Percentiles rank a stretch among this genome's conserved stretches.
Evolutionary conservation across 2,329 filamentous ascomycete genomes (phyloP).

Genomic region (Fusarium protoensiforme): DNA sequence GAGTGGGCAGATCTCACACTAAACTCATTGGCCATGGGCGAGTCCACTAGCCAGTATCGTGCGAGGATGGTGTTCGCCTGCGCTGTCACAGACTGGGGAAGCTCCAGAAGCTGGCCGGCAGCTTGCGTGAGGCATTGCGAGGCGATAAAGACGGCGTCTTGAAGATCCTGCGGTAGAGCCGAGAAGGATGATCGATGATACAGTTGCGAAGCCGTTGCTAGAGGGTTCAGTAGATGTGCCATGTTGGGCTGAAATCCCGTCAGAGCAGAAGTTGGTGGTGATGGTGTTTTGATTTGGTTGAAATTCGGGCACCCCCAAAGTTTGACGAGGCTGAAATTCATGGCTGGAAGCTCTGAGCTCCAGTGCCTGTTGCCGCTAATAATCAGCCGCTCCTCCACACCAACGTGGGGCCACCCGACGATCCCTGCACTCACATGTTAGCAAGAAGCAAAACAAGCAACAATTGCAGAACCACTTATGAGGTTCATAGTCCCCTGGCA

Average conservation of each 20-base stretch:
- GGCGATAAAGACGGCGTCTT: conserved; percentile 77
- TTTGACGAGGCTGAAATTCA: conserved; percentile 36
- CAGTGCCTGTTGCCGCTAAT: conserved; percentile 18
- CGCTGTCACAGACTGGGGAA: conserved; percentile 87
- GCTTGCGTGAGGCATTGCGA: conserved; percentile 81
- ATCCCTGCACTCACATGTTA: conserved; percentile 16
- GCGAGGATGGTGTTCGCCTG: conserved; percentile 86
- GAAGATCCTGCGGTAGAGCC: conserved; percentile 73
- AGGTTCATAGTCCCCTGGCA: background rate
- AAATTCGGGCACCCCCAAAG: conserved; percentile 15
- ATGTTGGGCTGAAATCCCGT: conserved; percentile 48
- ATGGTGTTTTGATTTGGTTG: conserved; percentile 7
- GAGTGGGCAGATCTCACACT: conserved; percentile 52
- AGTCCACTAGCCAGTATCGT: conserved; percentile 78
- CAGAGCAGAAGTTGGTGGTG: background rate
- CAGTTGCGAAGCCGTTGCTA: conserved; percentile 79
- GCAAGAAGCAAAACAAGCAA: background rate
- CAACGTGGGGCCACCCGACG: conserved; percentile 10
- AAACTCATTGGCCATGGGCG: conserved; percentile 68
- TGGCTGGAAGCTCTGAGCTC: conserved; percentile 10
- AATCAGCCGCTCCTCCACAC: conserved; percentile 3
- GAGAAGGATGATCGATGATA: conserved; percentile 65
- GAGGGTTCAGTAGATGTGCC: conserved; percentile 75
- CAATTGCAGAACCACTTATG: background rate
- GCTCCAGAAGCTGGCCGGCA: conserved; percentile 81